Evolutionary conservation across 1,284 basidiomycete species (phyloP).

Genomic region (Ceratobasidium sp.): DNA sequence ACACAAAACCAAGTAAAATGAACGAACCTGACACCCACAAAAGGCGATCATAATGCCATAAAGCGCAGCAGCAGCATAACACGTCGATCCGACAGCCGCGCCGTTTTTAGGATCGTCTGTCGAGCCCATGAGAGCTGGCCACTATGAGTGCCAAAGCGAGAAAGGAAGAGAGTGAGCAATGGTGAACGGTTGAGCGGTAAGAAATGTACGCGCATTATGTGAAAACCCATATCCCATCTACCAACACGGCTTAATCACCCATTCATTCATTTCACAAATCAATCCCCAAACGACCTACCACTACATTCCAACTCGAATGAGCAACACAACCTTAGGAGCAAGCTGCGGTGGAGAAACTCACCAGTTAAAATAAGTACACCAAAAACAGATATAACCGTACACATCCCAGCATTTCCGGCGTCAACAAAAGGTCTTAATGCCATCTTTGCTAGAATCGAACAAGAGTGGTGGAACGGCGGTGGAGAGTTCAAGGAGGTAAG

Average conservation of each 20-base stretch:
- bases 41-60: slow-evolving; percentile 64
- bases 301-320: neutral
- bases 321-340: neutral
- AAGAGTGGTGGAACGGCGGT: slow-evolving; percentile 5
- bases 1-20: neutral
- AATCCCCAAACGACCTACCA: slow-evolving; percentile 24
- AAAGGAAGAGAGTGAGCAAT: neutral
- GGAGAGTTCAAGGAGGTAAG: neutral
- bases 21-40: slow-evolving; percentile 63
- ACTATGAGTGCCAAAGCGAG: slow-evolving; percentile 49
- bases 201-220: slow-evolving; percentile 54
- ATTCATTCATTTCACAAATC: neutral
- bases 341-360: slow-evolving; percentile 15
- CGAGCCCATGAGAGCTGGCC: slow-evolving; percentile 64
- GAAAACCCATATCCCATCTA: slow-evolving; percentile 59
- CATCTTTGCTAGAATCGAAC: neutral
- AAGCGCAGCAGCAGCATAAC: slow-evolving; percentile 63
- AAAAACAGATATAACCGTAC: slow-evolving; percentile 50
- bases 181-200: slow-evolving; percentile 39
- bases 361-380: slow-evolving; percentile 49
- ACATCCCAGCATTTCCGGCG: slow-evolving; percentile 46
- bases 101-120: slow-evolving; percentile 62
- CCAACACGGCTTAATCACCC: neutral
- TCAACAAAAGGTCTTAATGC: slow-evolving; percentile 43
- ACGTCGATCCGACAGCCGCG: slow-evolving; percentile 59